Evolutionary conservation across 2,329 filamentous ascomycete genomes (phyloP), one percentile per base, ranked within the genome.

Genomic region (Pochonia chlamydosporia): DNA sequence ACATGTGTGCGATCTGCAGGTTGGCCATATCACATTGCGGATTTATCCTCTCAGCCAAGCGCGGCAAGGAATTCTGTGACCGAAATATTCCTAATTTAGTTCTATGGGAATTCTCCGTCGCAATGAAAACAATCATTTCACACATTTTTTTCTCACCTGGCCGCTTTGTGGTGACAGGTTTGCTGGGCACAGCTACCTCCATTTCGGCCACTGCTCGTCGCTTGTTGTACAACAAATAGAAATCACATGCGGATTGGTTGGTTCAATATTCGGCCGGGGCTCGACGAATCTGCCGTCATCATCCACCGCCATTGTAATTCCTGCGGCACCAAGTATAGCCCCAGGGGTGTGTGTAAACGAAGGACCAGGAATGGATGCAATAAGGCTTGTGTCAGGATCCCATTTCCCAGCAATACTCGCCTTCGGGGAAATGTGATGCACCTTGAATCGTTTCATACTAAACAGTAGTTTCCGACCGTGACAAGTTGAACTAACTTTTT

Each of bases 201-300:
- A 48, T 50, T 37, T 44, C 48, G 48, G 48, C 48, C 48, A 50
- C 44, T 23, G 18, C 21, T 16, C 40, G 33, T 31, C 26, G 40
- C 31, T 40, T 26, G 40, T n/a, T n/a, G n/a, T n/a, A n/a, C n/a
- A n/a, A n/a, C 46, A 39, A 28, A n/a, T 4, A 40, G 43, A 14
- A 9, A 36, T 14, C 45, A 43, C 45, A 47, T 26, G 45, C 23
- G 24, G 10, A 10, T 18, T 23, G 21, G 33, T 30, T 40, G 10
- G 31, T 43, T 43, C n/a, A n/a, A n/a, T n/a, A n/a, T n/a, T n/a
- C 18, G 39, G 30, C 18, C 30, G 37, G 28, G 20, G 30, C 35
- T 20, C 20, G 20, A 31, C 3, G 35, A 20, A 44, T 21, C 25
- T 46, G 44, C 36, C 36, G 39, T 41, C 40, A 37, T 35, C 31